Base-by-base conservation (phyloP, 345 rosid genomes). In the Hirschfeldia incana region DNA sequence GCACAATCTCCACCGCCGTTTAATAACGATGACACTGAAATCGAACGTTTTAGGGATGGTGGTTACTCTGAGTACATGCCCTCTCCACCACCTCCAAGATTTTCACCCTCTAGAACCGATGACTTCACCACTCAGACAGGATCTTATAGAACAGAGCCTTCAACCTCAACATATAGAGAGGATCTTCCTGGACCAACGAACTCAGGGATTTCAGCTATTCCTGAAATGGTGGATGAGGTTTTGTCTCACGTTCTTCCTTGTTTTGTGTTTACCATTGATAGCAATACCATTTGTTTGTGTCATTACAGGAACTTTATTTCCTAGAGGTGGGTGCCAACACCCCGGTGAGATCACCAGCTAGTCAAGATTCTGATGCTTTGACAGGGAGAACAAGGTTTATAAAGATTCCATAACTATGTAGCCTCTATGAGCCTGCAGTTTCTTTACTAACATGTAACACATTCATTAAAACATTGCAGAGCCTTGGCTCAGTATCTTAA, bases 331-430 rank as follows among this genome's bases (percentile, higher is more conserved):
- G 88, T 16, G 69, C 42, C 68, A 73, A 78, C 73, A 82, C 91
- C 1, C 90, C 90, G 2, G 69, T 81, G 2, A 87, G 77, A 78
- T 84, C 90, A 65, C 82, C 62, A 32, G 84, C 85, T 81, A 75
- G 86, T 81, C 88, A 81, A 79, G 91, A 85, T 65, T 78, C 82
- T 58, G 88, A 80, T 42, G 83, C 81, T 10, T 73, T 91, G 76
- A 82, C 96, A 77, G 88, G 82, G 62, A 88, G 98, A 82, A 85
- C 97, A 64, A 91, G 99, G 99, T 92, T 34, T 34, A 70, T 7
- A 30, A 33, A 53, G 57, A 69, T 75, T 58, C 16, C 5, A 17
- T 32, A 65, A 58, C 53, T 17, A 68, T 42, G 33, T 75, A 32
- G 57, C 33, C 30, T 59, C 11, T 28, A 33, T 26, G 70, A 81